These are phyloP conservation scores for Hypsizygus ulmarius DNA, from an alignment of 1,284 basidiomycete species.

Conservation along the genomic window DNA sequence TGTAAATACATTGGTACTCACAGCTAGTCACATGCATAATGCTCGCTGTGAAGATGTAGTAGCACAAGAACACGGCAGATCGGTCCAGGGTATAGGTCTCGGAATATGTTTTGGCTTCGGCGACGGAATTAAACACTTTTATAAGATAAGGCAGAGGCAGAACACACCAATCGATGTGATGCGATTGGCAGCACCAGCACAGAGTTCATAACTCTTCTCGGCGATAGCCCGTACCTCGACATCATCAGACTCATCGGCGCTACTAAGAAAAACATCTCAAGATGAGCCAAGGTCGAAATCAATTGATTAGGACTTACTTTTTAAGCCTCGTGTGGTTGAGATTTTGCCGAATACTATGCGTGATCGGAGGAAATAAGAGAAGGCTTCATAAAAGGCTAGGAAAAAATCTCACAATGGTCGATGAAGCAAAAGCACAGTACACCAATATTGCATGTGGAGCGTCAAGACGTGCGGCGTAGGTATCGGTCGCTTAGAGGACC, in stretches of 20 bases:
- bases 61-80: conserved; percentile 73
- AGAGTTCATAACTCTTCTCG: conserved; percentile 68
- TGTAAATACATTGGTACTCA: conserved; percentile 29
- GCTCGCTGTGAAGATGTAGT: conserved; percentile 80
- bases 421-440: conserved; percentile 73
- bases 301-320: conserved; percentile 15
- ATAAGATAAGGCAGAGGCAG: neutral
- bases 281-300: neutral
- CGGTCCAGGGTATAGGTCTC: conserved; percentile 63
- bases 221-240: conserved; percentile 50
- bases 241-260: conserved; percentile 42
- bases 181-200: conserved; percentile 73
- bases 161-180: conserved; percentile 70
- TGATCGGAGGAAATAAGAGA: conserved; percentile 4
- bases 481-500: conserved; percentile 36
- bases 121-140: conserved; percentile 1
- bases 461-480: conserved; percentile 67
- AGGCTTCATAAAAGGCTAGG: conserved; percentile 5
- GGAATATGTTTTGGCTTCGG: conserved; percentile 54
- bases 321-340: conserved; percentile 28
- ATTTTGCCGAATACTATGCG: conserved; percentile 28
- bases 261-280: conserved; percentile 15
- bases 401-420: conserved; percentile 69
- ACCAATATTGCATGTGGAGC: conserved; percentile 87
- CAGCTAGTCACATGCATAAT: conserved; percentile 78